Conservation (phyloP, 1,284 basidiomycete genomes). For the Puccinia horiana region DNA sequence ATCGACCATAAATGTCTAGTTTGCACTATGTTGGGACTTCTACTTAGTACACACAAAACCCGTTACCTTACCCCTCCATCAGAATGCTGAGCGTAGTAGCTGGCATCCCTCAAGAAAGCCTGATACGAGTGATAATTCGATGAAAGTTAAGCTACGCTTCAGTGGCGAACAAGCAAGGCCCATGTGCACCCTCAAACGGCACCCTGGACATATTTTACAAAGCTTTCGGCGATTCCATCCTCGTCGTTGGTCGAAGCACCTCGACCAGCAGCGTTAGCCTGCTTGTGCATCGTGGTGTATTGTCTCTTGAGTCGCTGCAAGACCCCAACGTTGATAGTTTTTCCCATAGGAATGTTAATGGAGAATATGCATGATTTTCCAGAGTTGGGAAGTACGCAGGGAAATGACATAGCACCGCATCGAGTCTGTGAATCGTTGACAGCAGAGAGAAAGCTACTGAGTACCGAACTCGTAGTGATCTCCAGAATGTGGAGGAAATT, state of each 20-base stretch:
- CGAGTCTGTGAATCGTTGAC: conserved; percentile 24
- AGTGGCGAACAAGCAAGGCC: neutral
- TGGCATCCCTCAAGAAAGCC: neutral
- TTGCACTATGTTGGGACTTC: neutral
- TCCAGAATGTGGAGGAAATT: conserved; percentile 46
- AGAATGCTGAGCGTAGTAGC: neutral
- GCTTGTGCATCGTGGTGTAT: conserved; percentile 47
- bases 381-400: conserved; percentile 34
- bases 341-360: conserved; percentile 43
- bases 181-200: neutral
- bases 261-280: conserved; percentile 38
- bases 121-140: neutral
- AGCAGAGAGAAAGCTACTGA: conserved; percentile 27
- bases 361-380: conserved; percentile 14
- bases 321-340: conserved; percentile 36
- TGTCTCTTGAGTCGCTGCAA: conserved; percentile 44
- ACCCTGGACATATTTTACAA: conserved; percentile 45
- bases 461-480: conserved; percentile 24
- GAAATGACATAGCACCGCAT: conserved; percentile 30
- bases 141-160: neutral
- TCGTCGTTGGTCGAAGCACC: conserved; percentile 21
- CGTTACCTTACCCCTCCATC: neutral
- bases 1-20: neutral
- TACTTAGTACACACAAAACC: no score
- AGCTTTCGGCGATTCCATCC: conserved; percentile 38